Conservation (phyloP, 2,329 filamentous ascomycete genomes). For the Stagonosporopsis tanaceti region DNA sequence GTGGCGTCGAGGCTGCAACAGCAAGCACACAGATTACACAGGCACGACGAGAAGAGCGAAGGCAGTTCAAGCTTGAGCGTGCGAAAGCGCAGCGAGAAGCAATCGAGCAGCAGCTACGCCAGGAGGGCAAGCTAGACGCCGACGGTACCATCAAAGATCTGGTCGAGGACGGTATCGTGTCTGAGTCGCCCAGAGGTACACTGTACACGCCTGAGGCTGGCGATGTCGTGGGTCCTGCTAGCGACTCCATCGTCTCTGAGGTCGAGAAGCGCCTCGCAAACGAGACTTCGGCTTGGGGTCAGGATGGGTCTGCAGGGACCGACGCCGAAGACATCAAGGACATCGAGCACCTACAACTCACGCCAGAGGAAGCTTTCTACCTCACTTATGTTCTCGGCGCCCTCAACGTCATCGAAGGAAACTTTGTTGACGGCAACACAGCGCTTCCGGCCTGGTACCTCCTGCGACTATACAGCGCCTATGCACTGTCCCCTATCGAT, state of each 20-base stretch:
- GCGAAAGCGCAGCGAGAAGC: constrained; percentile 87
- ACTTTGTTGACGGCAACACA: constrained; percentile 55
- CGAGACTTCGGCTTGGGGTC: constrained; percentile 15
- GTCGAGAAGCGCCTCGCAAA: constrained; percentile 23
- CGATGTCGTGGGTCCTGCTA: constrained; percentile 18
- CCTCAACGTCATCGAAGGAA: constrained; percentile 70
- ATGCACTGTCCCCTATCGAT: constrained; percentile 68
- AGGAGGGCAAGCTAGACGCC: constrained; percentile 56
- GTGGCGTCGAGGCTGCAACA: constrained; percentile 67
- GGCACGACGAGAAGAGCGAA: constrained; percentile 79
- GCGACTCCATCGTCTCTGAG: constrained; percentile 23
- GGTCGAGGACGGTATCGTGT: constrained; percentile 34
- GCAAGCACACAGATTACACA: constrained; percentile 86
- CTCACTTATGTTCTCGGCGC: constrained; percentile 81
- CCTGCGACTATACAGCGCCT: constrained; percentile 67
- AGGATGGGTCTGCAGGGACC: constrained; percentile 7
- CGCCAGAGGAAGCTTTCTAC: constrained; percentile 90
- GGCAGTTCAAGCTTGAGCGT: constrained; percentile 86
- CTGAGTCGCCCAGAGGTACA: constrained; percentile 31
- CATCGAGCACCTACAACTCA: constrained; percentile 90
- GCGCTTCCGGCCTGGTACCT: constrained; percentile 38
- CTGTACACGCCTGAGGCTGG: constrained; percentile 27
- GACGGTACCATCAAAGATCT: constrained; percentile 39
- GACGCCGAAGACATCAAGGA: constrained; percentile 34
- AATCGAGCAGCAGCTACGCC: constrained; percentile 74